Percentiles rank a stretch among this genome's conserved stretches.
These are phyloP conservation scores for Boletus holoroseus DNA, from an alignment of 1,284 basidiomycete species.

Conservation along the genomic window DNA sequence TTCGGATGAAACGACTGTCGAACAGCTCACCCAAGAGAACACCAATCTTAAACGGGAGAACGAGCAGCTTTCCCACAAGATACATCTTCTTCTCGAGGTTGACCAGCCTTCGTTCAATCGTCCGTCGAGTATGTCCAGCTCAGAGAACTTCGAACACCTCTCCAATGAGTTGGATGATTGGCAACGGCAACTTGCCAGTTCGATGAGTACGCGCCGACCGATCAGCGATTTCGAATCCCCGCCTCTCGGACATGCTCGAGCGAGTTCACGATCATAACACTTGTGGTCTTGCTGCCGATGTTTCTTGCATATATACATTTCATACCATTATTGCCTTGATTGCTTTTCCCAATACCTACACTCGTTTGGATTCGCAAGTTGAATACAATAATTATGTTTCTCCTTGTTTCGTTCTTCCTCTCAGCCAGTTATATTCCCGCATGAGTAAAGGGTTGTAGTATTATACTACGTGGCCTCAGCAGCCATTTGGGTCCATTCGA, in stretches of 20 bases:
- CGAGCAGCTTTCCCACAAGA: constrained; percentile 80
- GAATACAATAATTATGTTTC: constrained; percentile 33
- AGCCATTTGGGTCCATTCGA: constrained; percentile 77
- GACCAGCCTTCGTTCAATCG: constrained; percentile 70
- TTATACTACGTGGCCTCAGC: constrained; percentile 34
- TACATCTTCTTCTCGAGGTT: constrained; percentile 77
- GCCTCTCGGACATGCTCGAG: constrained; percentile 48
- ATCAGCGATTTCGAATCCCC: constrained; percentile 64
- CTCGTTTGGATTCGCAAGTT: constrained; percentile 50
- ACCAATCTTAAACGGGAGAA: constrained; percentile 74
- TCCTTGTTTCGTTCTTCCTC: constrained; percentile 9
- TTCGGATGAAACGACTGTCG: constrained; percentile 62
- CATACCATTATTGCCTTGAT: constrained; percentile 46
- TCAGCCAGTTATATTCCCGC: constrained; percentile 34
- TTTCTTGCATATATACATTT: constrained; percentile 44
- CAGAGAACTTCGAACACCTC: constrained; percentile 75
- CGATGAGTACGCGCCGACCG: constrained; percentile 65
- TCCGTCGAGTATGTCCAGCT: constrained; percentile 69
- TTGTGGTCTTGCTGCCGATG: constrained; percentile 29
- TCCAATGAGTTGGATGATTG: constrained; percentile 77
- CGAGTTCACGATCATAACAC: constrained; percentile 61
- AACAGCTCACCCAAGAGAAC: constrained; percentile 76
- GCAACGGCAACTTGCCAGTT: constrained; percentile 73
- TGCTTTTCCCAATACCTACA: constrained; percentile 38
- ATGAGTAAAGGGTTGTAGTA: constrained; percentile 26